A percentile compares a stretch with the other conserved stretches of the same genome.
Conservation (phyloP, 2,329 filamentous ascomycete species). For the Ophiostoma pallidulum region DNA sequence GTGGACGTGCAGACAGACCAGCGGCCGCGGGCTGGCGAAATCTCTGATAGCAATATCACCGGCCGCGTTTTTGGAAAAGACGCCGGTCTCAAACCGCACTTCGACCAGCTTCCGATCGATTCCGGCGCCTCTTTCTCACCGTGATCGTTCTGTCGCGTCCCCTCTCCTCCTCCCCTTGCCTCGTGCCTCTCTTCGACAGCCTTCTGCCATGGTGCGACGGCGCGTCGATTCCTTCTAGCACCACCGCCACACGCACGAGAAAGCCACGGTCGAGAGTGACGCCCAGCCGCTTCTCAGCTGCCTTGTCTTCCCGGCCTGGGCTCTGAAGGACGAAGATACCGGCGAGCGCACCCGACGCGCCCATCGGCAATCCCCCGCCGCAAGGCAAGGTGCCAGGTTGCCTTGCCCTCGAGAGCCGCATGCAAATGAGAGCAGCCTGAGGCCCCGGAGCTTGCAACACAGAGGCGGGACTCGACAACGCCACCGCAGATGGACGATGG, state of each 20-base stretch:
- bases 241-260: neutral
- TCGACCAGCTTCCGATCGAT: neutral
- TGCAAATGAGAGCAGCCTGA: conserved; percentile 1
- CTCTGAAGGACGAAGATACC: too few species aligned
- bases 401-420: neutral
- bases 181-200: too few species aligned
- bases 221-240: neutral
- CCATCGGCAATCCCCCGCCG: too few species aligned
- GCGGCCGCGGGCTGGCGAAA: conserved; percentile 2
- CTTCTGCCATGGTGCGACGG: neutral
- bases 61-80: conserved; percentile 8
- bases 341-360: too few species aligned
- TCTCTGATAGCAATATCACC: conserved; percentile 8
- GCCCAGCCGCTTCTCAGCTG: neutral
- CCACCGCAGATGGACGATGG: conserved; percentile 15
- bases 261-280: neutral
- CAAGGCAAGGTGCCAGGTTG: neutral
- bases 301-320: neutral
- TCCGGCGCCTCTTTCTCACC: neutral
- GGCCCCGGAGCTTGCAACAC: neutral
- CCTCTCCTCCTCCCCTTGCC: neutral
- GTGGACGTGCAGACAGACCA: neutral
- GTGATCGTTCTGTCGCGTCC: neutral
- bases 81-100: conserved; percentile 5
- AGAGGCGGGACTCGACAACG: neutral